Evolutionary conservation across 2,329 filamentous ascomycete species (phyloP), one percentile per base, ranked within the genome.

Genomic region (Fusarium sp.): DNA sequence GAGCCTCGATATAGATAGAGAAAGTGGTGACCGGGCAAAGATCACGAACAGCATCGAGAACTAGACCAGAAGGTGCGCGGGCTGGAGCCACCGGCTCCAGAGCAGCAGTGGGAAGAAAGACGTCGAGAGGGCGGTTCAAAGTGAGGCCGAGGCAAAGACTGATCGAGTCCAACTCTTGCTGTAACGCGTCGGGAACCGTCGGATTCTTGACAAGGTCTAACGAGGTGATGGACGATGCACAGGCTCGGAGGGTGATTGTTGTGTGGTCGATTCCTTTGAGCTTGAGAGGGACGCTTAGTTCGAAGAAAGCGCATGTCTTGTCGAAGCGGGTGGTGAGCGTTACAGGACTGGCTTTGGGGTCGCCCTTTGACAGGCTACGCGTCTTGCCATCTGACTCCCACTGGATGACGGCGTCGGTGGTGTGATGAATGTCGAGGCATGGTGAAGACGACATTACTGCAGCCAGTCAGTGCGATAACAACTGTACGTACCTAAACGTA

Each of bases 41-140:
- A 3, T 66, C 56, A 32, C 62, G 62, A 13, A 67, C 32, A 10
- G 64, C 62, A 47, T 67, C 64, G 15, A 66, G 64, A 3, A 66
- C 64, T 27, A 20, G 15, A 13, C 62, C 64, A 13, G 56, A 57
- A 25, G 37, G 47, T 47, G 52, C 51, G 45, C 64, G 56, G 23
- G 37, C 56, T 7, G 62, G 51, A 39, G 32, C 47, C 17, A 54
- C 4, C 3, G 64, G 62, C 17, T 67, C 64, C 4, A 41, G n/a
- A n/a, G 48, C 56, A 11, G 46, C 37, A 6, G 32, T 43, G 2
- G 64, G 62, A 13, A 27, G 37, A 4, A 67, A 20, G 44, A 58
- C 41, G 37, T 54, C 25, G 7, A 62, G 52, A 33, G 15, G 25
- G 20, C 30, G 47, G 14, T 20, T 27, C 23, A 67, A 35, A 6